Conservation (phyloP, 345 rosid species). For the Tarenaya hassleriana region DNA sequence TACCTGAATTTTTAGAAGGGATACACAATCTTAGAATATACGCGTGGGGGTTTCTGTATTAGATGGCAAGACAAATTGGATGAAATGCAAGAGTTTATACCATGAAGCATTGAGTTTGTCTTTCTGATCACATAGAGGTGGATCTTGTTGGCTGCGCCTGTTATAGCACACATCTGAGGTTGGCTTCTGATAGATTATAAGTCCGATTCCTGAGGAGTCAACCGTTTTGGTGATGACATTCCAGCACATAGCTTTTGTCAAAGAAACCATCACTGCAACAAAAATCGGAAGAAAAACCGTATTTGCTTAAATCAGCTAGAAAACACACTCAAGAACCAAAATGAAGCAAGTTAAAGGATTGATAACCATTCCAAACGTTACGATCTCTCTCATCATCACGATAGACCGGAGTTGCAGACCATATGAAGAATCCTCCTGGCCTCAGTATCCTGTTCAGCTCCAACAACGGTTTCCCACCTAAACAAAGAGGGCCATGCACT, state of each 20-base stretch:
- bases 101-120: slow-evolving; percentile 47
- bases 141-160: slow-evolving; percentile 39
- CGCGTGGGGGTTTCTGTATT: too few species aligned
- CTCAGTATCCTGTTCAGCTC: slow-evolving; percentile 91
- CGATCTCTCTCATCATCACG: slow-evolving; percentile 55
- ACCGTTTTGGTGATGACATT: slow-evolving; percentile 51
- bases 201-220: slow-evolving; percentile 66
- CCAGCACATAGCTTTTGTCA: slow-evolving; percentile 87
- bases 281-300: slow-evolving; percentile 1
- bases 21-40: not conserved
- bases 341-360: slow-evolving; percentile 13
- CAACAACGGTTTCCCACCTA: slow-evolving; percentile 86
- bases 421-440: slow-evolving; percentile 88
- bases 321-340: not conserved
- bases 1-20: slow-evolving; percentile 39
- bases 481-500: not conserved
- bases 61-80: slow-evolving; percentile 10
- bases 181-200: slow-evolving; percentile 82
- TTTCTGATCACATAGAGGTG: slow-evolving; percentile 57
- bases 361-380: slow-evolving; percentile 54
- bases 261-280: slow-evolving; percentile 65
- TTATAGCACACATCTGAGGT: slow-evolving; percentile 60
- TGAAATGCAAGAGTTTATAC: slow-evolving; percentile 28
- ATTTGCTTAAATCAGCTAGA: not conserved
- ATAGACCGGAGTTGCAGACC: slow-evolving; percentile 97